Evolutionary conservation across 2,329 filamentous ascomycete genomes (phyloP).

Genomic region (Penicillium sp.): DNA sequence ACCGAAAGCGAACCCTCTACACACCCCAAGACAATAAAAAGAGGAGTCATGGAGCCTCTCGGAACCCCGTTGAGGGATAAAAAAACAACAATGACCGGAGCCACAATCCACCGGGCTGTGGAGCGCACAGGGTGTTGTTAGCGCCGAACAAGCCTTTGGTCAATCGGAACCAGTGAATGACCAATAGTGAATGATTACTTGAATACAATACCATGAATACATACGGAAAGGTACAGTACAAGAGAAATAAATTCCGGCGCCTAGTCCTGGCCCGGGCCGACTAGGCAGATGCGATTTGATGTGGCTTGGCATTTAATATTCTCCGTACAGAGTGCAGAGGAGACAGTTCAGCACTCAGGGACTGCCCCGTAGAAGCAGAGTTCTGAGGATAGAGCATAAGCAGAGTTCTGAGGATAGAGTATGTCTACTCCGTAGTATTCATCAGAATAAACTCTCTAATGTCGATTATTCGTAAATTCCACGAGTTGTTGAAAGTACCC

Average conservation of each 20-base stretch:
- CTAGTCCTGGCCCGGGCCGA: conserved; percentile 8
- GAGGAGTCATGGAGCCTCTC: conserved; percentile 15
- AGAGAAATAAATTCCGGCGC: neutral
- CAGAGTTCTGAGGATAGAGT: neutral
- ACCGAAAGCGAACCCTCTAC: conserved; percentile 18
- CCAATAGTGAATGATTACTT: neutral
- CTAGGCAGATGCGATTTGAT: conserved; percentile 14
- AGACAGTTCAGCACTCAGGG: too few species aligned
- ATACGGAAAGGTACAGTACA: neutral
- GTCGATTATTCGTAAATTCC: too few species aligned
- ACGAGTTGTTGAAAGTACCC: neutral
- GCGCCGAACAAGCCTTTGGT: conserved; percentile 13
- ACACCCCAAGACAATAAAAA: conserved; percentile 5
- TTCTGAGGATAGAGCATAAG: neutral
- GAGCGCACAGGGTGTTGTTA: conserved; percentile 17
- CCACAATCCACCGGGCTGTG: conserved; percentile 25
- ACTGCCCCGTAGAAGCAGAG: neutral
- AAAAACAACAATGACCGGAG: conserved; percentile 5
- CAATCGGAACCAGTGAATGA: neutral
- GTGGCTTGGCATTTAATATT: conserved; percentile 4
- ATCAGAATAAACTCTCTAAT: neutral
- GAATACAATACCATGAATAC: neutral
- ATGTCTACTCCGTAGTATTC: too few species aligned
- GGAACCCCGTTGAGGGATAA: conserved; percentile 4
- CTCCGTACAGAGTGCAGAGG: neutral